phyloP scores from a whole-genome alignment of 192 early-diverging fungal species.

The Coemansia sp. region DNA sequence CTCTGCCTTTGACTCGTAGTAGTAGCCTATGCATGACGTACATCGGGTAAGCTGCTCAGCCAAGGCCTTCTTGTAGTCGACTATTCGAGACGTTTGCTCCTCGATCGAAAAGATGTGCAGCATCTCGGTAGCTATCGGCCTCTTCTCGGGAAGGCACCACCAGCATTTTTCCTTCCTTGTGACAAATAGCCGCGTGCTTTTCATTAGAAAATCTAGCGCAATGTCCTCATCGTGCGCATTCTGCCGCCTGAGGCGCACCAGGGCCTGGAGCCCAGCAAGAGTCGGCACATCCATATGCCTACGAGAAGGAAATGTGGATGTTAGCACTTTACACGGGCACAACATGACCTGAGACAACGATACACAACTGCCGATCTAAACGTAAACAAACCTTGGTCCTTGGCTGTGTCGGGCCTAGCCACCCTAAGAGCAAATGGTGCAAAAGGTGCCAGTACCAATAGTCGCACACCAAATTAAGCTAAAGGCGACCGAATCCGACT shows the following conservation, averaged over 20 bases:
- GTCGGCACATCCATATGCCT: conserved; percentile 5
- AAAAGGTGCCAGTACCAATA: not conserved
- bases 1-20: conserved; percentile 32
- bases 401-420: not conserved
- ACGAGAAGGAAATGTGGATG: not conserved
- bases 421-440: not conserved
- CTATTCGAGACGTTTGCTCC: conserved; percentile 2
- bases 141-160: conserved; percentile 39
- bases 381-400: not conserved
- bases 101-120: conserved; percentile 47
- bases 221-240: conserved; percentile 1
- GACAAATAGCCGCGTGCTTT: conserved; percentile 38
- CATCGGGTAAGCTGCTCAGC: conserved; percentile 34
- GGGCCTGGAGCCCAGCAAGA: conserved; percentile 10
- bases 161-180: conserved; percentile 42
- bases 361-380: not conserved
- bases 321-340: not conserved
- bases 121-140: conserved; percentile 32
- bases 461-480: not conserved
- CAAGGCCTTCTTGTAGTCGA: conserved; percentile 20
- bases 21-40: conserved; percentile 35
- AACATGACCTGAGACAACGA: not conserved
- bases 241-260: conserved; percentile 13
- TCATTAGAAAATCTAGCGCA: conserved; percentile 17
- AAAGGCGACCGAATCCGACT: not conserved